A percentile compares a stretch with the other conserved stretches of the same genome.
Conservation (phyloP, 176 grass and related monocot genomes). For the Pontederia crassipes region DNA sequence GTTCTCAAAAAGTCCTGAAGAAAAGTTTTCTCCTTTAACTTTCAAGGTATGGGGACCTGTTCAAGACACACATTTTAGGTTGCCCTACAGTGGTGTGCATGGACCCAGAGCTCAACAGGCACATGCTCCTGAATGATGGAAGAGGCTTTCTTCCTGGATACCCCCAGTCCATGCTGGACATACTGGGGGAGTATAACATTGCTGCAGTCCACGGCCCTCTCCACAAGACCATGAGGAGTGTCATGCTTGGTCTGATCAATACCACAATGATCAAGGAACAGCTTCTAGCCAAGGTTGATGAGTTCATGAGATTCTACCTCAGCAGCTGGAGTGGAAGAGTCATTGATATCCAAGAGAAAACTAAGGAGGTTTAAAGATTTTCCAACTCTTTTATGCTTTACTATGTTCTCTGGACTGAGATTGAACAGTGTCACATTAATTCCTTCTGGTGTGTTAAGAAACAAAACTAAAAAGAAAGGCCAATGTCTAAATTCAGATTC, state of each 20-base stretch:
- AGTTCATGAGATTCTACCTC: slow-evolving; percentile 69
- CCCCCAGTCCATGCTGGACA: slow-evolving; percentile 90
- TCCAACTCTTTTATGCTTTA: not conserved
- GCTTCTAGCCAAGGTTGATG: slow-evolving; percentile 79
- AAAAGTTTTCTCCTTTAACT: not conserved
- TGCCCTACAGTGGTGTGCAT: slow-evolving; percentile 96
- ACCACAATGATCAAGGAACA: slow-evolving; percentile 44
- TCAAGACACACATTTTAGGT: slow-evolving; percentile 90
- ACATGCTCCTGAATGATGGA: slow-evolving; percentile 49
- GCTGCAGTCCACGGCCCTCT: slow-evolving; percentile 75
- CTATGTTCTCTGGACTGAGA: not conserved
- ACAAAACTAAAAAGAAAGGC: no score
- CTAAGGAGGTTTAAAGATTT: slow-evolving; percentile 61
- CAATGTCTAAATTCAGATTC: not conserved
- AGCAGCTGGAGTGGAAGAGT: slow-evolving; percentile 33
- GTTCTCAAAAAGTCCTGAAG: not conserved
- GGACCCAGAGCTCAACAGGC: slow-evolving; percentile 85
- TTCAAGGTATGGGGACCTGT: slow-evolving; percentile 73
- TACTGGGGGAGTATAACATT: slow-evolving; percentile 76
- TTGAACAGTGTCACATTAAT: not conserved
- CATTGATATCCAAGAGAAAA: slow-evolving; percentile 90
- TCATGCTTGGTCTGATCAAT: slow-evolving; percentile 58
- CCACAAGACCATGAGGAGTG: slow-evolving; percentile 68
- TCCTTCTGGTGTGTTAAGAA: no score
- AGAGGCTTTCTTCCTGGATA: slow-evolving; percentile 82